Percentiles rank a stretch among this genome's conserved stretches.
Evolutionary conservation across 257 asterid genomes (phyloP).

Genomic region (Primulina huaijiensis): DNA sequence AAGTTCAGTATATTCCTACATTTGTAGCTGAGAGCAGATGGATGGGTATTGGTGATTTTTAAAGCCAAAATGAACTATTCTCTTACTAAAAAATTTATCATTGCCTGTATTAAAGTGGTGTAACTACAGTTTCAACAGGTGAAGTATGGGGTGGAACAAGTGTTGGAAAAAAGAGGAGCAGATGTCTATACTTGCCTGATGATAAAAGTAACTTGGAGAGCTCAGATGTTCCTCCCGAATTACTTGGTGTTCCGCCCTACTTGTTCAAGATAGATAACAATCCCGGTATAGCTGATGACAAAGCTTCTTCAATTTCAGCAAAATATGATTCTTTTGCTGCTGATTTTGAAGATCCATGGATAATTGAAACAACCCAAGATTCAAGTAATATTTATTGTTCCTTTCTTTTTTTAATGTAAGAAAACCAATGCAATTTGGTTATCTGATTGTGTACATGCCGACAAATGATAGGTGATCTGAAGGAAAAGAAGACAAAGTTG

Average conservation of each 20-base stretch:
- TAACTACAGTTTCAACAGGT: too few relatives aligned
- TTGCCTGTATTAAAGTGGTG: too few relatives aligned
- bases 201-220: slow-evolving; percentile 18
- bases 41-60: too few relatives aligned
- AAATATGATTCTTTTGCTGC: slow-evolving; percentile 28
- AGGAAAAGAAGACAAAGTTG: slow-evolving; percentile 21
- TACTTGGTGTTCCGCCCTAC: not conserved
- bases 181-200: slow-evolving; percentile 17
- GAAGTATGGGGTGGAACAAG: slow-evolving; percentile 11
- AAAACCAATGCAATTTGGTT: not conserved
- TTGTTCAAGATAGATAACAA: slow-evolving; percentile 1
- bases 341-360: slow-evolving; percentile 25
- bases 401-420: not conserved
- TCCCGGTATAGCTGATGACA: slow-evolving; percentile 17
- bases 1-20: too few relatives aligned
- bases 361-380: slow-evolving; percentile 23
- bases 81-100: too few relatives aligned
- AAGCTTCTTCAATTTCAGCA: slow-evolving; percentile 27
- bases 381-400: slow-evolving; percentile 29
- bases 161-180: slow-evolving; percentile 34
- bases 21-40: too few relatives aligned
- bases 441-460: not conserved
- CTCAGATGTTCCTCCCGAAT: slow-evolving; percentile 19
- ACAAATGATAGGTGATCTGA: slow-evolving; percentile 24
- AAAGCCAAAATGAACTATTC: too few relatives aligned